Evolutionary conservation across 2,329 filamentous ascomycete species (phyloP).

Genomic region (Phaeosphaeria sp.): DNA sequence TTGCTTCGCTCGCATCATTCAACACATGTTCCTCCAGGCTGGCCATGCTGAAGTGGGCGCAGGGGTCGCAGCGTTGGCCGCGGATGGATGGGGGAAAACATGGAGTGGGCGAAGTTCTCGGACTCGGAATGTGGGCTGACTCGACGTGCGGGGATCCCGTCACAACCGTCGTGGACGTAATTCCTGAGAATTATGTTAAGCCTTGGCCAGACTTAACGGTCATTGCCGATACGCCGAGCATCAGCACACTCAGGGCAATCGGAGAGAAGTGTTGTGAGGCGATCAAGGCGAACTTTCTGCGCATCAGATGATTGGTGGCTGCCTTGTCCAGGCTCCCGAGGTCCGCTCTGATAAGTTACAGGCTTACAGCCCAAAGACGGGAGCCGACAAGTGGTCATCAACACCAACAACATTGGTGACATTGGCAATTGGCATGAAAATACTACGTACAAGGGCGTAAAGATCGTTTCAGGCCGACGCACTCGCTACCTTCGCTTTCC

Average conservation of each 20-base stretch:
- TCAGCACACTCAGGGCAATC: too few species aligned
- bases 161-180: neutral
- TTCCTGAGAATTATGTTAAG: too few species aligned
- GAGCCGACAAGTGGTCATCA: neutral
- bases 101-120: neutral
- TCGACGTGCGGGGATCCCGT: neutral
- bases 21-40: neutral
- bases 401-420: neutral
- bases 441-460: neutral
- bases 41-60: neutral
- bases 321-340: too few species aligned
- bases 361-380: neutral
- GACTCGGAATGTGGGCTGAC: neutral
- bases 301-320: too few species aligned
- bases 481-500: slow-evolving; percentile 1
- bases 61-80: neutral
- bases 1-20: neutral
- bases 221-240: too few species aligned
- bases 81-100: neutral
- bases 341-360: too few species aligned
- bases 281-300: too few species aligned
- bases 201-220: too few species aligned
- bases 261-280: too few species aligned
- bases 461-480: neutral
- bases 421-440: too few species aligned